Percentiles rank a stretch among this genome's conserved stretches.
Conservation (phyloP, 306 rosid species). For the Ceratonia siliqua region DNA sequence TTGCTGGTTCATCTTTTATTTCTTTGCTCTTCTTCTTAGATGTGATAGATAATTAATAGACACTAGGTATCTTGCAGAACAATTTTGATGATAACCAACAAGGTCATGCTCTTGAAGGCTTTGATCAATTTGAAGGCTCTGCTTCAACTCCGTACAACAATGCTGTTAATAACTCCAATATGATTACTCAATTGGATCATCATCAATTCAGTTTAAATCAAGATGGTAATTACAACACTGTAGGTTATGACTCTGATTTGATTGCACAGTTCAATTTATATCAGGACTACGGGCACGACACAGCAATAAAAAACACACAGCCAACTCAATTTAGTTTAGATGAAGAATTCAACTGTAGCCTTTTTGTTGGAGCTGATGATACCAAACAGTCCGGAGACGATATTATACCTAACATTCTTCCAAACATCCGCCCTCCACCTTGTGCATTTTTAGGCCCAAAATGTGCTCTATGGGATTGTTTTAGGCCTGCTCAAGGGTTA, state of each 20-base stretch:
- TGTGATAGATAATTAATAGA: constrained; percentile 23
- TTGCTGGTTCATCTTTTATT: constrained; percentile 10
- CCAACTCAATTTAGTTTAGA: constrained; percentile 43
- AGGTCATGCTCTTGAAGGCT: constrained; percentile 49
- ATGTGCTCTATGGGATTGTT: constrained; percentile 97
- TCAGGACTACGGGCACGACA: constrained; percentile 30
- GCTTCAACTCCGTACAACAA: constrained; percentile 51
- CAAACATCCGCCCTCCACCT: constrained; percentile 81
- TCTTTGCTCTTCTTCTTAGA: constrained; percentile 1
- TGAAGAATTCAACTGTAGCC: constrained; percentile 42
- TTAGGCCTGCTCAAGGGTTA: constrained; percentile 85
- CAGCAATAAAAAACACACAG: constrained; percentile 35
- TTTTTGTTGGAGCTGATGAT: constrained; percentile 34
- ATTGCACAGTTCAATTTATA: constrained; percentile 33
- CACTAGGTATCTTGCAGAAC: constrained; percentile 57
- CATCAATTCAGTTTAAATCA: constrained; percentile 51
- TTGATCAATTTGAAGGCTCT: constrained; percentile 53
- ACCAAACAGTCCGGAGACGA: constrained; percentile 45
- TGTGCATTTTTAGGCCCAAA: constrained; percentile 90
- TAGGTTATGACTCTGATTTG: constrained; percentile 34
- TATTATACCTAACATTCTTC: constrained; percentile 61
- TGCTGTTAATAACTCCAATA: constrained; percentile 52
- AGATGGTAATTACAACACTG: constrained; percentile 48
- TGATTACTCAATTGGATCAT: constrained; percentile 52
- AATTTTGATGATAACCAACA: constrained; percentile 49